phyloP scores from a whole-genome alignment of 306 rosid species.

The Cicer cuneatum region DNA sequence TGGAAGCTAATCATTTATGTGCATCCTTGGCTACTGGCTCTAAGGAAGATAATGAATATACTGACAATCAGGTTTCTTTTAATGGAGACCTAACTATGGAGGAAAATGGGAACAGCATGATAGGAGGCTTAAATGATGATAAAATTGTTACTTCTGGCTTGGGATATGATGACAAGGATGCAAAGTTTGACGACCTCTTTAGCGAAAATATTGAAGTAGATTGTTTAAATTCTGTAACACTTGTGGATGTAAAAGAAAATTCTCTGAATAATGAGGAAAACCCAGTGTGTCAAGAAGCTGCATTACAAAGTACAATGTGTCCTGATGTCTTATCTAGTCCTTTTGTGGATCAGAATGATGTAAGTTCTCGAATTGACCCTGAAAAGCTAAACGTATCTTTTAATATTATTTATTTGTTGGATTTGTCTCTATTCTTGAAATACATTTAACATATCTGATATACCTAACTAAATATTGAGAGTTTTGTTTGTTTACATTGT shows the following conservation, averaged over 20 bases:
- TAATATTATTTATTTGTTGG: slow-evolving; percentile 31
- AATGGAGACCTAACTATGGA: slow-evolving; percentile 52
- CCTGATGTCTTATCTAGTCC: slow-evolving; percentile 57
- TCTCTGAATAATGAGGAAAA: slow-evolving; percentile 55
- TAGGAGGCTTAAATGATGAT: slow-evolving; percentile 55
- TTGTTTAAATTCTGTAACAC: slow-evolving; percentile 50
- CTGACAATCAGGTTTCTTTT: slow-evolving; percentile 49
- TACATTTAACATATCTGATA: slow-evolving; percentile 15
- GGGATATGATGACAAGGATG: slow-evolving; percentile 62
- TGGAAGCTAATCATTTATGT: slow-evolving; percentile 48
- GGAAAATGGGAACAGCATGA: slow-evolving; percentile 51
- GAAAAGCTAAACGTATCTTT: neutral
- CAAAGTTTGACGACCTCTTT: slow-evolving; percentile 44
- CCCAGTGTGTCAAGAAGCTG: slow-evolving; percentile 56
- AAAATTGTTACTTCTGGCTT: slow-evolving; percentile 51
- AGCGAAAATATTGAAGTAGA: slow-evolving; percentile 53
- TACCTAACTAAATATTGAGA: neutral
- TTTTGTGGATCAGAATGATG: slow-evolving; percentile 57
- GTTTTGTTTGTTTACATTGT: slow-evolving; percentile 15
- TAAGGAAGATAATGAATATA: slow-evolving; percentile 53
- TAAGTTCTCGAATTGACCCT: slow-evolving; percentile 55
- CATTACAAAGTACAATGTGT: slow-evolving; percentile 45
- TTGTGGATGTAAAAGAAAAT: slow-evolving; percentile 57
- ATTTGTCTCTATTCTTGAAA: slow-evolving; percentile 12
- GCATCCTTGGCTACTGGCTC: slow-evolving; percentile 50